Base-by-base conservation (phyloP, 805 yeast species). In the Pichia exigua region DNA sequence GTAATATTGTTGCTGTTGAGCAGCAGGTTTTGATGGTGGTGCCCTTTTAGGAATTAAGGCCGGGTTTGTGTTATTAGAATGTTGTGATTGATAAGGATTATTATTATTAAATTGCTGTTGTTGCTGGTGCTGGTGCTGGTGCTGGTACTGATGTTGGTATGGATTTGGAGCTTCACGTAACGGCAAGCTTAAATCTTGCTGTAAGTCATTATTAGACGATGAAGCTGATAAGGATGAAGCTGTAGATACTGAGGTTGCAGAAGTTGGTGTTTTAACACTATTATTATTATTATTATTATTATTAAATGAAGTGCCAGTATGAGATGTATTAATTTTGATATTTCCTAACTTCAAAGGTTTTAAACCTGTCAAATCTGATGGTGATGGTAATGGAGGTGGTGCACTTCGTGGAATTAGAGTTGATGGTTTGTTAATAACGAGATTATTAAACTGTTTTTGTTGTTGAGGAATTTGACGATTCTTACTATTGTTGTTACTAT, bases 131-230 rank as follows among this genome's bases (percentile, higher is more conserved):
- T 49, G 55, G 3, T 49, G 54, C 7, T 30, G 11, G 22, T 47
- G 58, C 2, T 27, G n/a, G 11, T 32, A n/a, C 12, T 18, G 24
- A 18, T 24, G 26, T 44, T 47, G 54, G 15, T 61, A 62, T 7
- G 63, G 61, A 41, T 57, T 61, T 17, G 55, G 57, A 6, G 53
- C 55, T 44, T 49, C 54, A 10, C 52, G 54, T 13, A 39, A 15
- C 20, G 49, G 58, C 24, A 43, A 35, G n/a, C 28, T 44, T 17
- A 47, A 21, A 22, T 51, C 50, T 8, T 39, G 18, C 13, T 43
- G 42, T 11, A 44, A 41, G 32, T 45, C 21, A 35, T 35, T 43
- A 42, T 28, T 28, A 20, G 27, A 22, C n/a, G 42, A 20, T 20
- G 43, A 35, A 15, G 20, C 20, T 17, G 50, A 41, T 11, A 4